Evolutionary conservation across 148 eudicot genomes (phyloP), one percentile per base, ranked within the genome.

Genomic region (Amaranthus hypochondriacus): DNA sequence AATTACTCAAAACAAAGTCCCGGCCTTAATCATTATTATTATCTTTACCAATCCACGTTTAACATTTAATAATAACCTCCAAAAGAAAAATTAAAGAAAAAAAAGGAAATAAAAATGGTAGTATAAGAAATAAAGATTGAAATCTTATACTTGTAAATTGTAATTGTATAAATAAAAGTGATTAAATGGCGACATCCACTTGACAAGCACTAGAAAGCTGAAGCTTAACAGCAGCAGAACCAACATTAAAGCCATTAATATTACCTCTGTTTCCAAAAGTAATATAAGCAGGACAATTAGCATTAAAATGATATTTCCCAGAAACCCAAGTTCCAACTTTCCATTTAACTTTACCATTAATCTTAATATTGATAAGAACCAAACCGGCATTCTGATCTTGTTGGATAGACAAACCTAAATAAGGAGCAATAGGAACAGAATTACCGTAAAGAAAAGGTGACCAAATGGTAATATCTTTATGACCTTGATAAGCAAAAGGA

Each of bases 261-360:
- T 73, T 69, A 54, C n/a, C 62, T 9, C 18, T 68, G 7, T 10
- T 57, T n/a, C 75, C 56, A 46, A 60, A 56, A 13, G 62, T 66
- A 44, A 81, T 62, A 49, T 61, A 76, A 51, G 86, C 84, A 5
- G 88, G 88, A 39, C 88, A 85, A 51, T 75, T 78, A 43, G 81
- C 88, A 46, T 73, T 76, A 7, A 85, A 47, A 21, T 76, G 86
- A 66, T 85, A 85, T 64, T 66, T 80, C 12, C 83, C 88, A 13
- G 83, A 79, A 44, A 80, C 71, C 81, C 83, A 85, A 1, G 80
- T 69, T 1, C 88, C 85, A 0, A 85, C 88, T 14, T 82, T 85
- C 82, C 83, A 85, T 49, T 76, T 82, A 13, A 85, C 83, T 11
- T 70, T 28, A 0, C 83, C 88, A 14, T 85, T 83, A 14, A 85